These are phyloP conservation scores for Byssothecium circinans DNA, from an alignment of 2,329 filamentous ascomycete genomes.

Conservation along the genomic window DNA sequence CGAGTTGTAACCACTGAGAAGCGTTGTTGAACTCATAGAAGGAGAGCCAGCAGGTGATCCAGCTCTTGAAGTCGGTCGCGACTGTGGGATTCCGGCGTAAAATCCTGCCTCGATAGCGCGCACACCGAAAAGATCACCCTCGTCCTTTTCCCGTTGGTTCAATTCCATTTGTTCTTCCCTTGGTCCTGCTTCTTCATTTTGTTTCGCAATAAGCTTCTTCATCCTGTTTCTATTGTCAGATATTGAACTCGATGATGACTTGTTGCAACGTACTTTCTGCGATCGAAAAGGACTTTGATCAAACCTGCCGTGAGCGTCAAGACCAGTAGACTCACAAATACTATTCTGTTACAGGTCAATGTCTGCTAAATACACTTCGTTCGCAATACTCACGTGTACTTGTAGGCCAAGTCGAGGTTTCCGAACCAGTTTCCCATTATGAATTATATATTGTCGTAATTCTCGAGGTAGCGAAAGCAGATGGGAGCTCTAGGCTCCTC, in stretches of 20 bases:
- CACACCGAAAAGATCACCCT: conserved; percentile 45
- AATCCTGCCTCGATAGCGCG: conserved; percentile 48
- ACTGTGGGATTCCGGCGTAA: conserved; percentile 45
- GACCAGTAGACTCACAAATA: conserved; percentile 36
- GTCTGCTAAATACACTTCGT: neutral
- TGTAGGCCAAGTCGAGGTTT: conserved; percentile 40
- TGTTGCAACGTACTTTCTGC: conserved; percentile 35
- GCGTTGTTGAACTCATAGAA: conserved; percentile 38
- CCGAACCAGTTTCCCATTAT: conserved; percentile 40
- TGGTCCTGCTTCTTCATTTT: conserved; percentile 27
- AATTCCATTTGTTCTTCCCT: conserved; percentile 40
- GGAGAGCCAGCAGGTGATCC: conserved; percentile 30
- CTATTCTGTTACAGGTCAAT: conserved; percentile 30
- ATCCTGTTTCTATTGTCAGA: conserved; percentile 27
- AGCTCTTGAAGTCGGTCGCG: conserved; percentile 41
- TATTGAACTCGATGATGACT: neutral
- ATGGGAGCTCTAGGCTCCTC: conserved; percentile 14
- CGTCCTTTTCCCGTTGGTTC: conserved; percentile 41
- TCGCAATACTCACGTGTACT: conserved; percentile 34
- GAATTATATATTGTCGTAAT: conserved; percentile 1
- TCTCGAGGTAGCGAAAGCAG: conserved; percentile 2
- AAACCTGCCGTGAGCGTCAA: conserved; percentile 37
- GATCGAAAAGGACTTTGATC: conserved; percentile 40
- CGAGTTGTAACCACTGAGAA: conserved; percentile 36
- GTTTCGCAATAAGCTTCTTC: conserved; percentile 30